Evolutionary conservation across 129 eudicot species (phyloP), one percentile per base, ranked within the genome.

Genomic region (Deinandra increscens): DNA sequence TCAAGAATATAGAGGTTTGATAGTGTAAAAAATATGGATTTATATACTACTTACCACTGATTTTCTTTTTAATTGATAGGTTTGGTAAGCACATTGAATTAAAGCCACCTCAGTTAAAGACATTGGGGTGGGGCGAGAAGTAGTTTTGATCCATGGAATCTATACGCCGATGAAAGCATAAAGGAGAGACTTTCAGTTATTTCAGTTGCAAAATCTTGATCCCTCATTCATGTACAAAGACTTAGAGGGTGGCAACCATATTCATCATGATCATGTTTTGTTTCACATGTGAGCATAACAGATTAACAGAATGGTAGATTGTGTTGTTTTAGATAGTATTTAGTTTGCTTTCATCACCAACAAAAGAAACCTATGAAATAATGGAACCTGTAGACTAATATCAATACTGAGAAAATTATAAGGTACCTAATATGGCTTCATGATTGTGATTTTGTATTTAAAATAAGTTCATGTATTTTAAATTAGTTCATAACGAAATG

Each of bases 1-100:
- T 19, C 7, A 53, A 12, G 33, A 54, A 20, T 9, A 36, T 37
- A 46, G 26, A 19, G 13, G 33, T 20, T 3, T 48, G 39, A 11
- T 63, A 18, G 5, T 17, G 11, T 54, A 13, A 43, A 20, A 22
- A 13, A 42, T 18, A 53, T 37, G 33, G 44, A n/a, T 11, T 49
- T 15, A 48, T n/a, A n/a, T 39, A 26, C 31, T 3, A 41, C 53
- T 23, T 20, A 18, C 70, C n/a, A n/a, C 74, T 5, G n/a, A 29
- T 61, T 45, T 51, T 69, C 9, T 4, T 38, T 55, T 37, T 75
- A 61, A 53, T 43, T 10, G 5, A 33, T 76, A 93, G 98, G 89
- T 81, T 89, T 10, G 96, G 98, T 19, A 93, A 93, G 78, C 82
- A 89, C 64, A 69, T 85, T 39, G 95, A 89, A 82, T 73, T 93